A percentile compares a stretch with the other conserved stretches of the same genome.
Conservation (phyloP, 176 grass and related monocot species). For the Rhynchospora breviuscula region DNA sequence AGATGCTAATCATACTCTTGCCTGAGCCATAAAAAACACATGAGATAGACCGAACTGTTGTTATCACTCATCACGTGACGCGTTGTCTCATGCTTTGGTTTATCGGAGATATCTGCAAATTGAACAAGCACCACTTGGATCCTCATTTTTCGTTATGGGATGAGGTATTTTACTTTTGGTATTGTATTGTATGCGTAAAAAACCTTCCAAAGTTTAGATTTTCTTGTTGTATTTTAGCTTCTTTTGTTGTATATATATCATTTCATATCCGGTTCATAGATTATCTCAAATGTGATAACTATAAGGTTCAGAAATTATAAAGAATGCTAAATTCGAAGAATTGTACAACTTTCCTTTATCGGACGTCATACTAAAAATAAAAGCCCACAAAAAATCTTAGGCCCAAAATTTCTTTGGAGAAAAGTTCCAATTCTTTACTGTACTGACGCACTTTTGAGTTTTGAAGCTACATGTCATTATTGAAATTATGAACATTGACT, state of each 20-base stretch:
- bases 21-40: background rate
- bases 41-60: background rate
- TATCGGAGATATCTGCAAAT: background rate
- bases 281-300: background rate
- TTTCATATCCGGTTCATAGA: background rate
- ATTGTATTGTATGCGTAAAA: background rate
- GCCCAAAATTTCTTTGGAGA: background rate
- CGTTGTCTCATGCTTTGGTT: conserved; percentile 1
- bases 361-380: background rate
- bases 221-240: background rate
- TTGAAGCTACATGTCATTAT: background rate
- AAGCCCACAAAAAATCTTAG: background rate
- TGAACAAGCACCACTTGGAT: background rate
- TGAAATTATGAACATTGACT: background rate
- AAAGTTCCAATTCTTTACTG: background rate
- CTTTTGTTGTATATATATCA: background rate
- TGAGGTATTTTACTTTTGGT: background rate
- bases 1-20: background rate
- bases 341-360: background rate
- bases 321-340: background rate
- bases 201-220: background rate
- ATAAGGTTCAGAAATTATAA: background rate
- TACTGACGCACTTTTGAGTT: background rate
- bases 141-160: background rate
- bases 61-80: background rate